phyloP scores from a whole-genome alignment of 108 stramenopile species.

The Seminavis robusta region DNA sequence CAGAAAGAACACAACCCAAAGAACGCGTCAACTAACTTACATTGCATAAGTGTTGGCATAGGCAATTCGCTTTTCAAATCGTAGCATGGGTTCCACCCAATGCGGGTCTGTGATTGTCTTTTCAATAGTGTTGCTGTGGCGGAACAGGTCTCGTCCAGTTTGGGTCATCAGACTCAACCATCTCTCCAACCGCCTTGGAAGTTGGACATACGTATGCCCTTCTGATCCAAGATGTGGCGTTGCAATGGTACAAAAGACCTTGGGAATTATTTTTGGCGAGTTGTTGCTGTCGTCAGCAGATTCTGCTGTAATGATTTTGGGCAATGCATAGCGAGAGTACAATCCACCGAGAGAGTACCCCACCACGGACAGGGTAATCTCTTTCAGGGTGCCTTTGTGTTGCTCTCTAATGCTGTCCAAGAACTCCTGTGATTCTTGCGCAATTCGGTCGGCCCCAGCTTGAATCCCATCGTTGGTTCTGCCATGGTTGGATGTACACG shows the following conservation, averaged over 20 bases:
- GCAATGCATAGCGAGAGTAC: slow-evolving; percentile 68
- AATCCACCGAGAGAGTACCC: slow-evolving; percentile 82
- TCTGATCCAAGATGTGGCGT: slow-evolving; percentile 76
- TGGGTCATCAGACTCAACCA: slow-evolving; percentile 41
- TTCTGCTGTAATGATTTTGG: too few relatives aligned
- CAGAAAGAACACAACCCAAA: too few relatives aligned
- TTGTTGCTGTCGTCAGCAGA: too few relatives aligned
- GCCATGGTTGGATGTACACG: slow-evolving; percentile 51
- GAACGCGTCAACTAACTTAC: too few relatives aligned
- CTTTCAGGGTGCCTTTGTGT: slow-evolving; percentile 1
- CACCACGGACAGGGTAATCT: slow-evolving; percentile 51
- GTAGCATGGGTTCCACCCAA: slow-evolving; percentile 54
- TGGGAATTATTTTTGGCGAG: too few relatives aligned
- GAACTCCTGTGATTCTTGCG: slow-evolving; percentile 52
- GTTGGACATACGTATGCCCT: slow-evolving; percentile 58
- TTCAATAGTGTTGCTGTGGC: slow-evolving; percentile 39
- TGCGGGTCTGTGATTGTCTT: slow-evolving; percentile 32
- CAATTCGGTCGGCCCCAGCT: slow-evolving; percentile 56
- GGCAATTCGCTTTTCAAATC: slow-evolving; percentile 67
- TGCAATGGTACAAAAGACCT: slow-evolving; percentile 76
- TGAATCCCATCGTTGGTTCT: slow-evolving; percentile 66
- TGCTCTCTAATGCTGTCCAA: slow-evolving; percentile 29
- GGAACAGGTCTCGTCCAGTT: slow-evolving; percentile 61
- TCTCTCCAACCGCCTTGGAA: slow-evolving; percentile 54
- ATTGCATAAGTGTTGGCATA: slow-evolving; percentile 73